phyloP scores from a whole-genome alignment of 306 rosid species.

The Vigna mungo region DNA sequence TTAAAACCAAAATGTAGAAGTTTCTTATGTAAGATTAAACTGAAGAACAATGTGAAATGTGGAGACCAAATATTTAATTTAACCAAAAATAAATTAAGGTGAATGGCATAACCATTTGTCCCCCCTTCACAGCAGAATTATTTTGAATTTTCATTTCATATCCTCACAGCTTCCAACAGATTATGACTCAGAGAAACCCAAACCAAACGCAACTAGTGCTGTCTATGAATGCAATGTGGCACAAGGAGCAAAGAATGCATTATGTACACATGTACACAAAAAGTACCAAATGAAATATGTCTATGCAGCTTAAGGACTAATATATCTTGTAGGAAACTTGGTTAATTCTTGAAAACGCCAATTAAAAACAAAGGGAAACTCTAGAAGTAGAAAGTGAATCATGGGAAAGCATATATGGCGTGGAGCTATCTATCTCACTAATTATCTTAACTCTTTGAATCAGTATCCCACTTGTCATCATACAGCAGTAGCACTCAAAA shows the following conservation, averaged over 20 bases:
- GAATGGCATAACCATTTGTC: background rate
- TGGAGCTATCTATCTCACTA: slow-evolving; percentile 11
- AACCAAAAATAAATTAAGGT: background rate
- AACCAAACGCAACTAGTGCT: background rate
- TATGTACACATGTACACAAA: background rate
- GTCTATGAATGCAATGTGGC: too few species aligned
- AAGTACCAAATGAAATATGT: too few species aligned
- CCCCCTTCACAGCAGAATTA: background rate
- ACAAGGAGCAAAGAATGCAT: slow-evolving; percentile 11
- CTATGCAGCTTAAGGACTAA: background rate
- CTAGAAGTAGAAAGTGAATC: background rate
- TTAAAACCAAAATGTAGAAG: background rate
- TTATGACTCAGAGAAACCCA: background rate
- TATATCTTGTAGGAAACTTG: too few species aligned
- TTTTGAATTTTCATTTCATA: background rate
- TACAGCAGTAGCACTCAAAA: background rate
- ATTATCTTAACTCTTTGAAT: background rate
- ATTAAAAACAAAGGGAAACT: too few species aligned
- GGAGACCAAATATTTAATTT: background rate
- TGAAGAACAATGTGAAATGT: background rate
- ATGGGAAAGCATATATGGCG: background rate
- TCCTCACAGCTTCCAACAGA: background rate
- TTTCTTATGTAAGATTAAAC: background rate
- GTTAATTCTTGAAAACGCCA: too few species aligned
- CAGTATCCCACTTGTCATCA: background rate